These are phyloP conservation scores for Umbelopsis isabellina DNA, from an alignment of 192 early-diverging fungal species.

Conservation along the genomic window DNA sequence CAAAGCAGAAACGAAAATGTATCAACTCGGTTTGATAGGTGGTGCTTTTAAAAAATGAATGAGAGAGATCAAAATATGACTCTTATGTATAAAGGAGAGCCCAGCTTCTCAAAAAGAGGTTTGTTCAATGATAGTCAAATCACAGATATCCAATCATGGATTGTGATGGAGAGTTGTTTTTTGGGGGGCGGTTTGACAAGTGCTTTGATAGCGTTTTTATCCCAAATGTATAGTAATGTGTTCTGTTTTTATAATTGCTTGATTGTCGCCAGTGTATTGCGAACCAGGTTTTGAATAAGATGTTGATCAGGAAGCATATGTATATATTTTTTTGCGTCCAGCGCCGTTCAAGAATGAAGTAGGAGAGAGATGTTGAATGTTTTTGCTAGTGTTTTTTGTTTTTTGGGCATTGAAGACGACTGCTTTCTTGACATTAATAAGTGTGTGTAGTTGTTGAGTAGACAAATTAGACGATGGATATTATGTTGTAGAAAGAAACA, in stretches of 20 bases:
- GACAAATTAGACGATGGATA: no score
- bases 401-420: neutral
- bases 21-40: no score
- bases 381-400: neutral
- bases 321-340: slow-evolving; percentile 1
- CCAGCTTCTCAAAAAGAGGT: neutral
- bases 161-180: neutral
- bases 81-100: neutral
- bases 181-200: neutral
- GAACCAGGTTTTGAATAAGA: no score
- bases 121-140: neutral
- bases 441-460: no score
- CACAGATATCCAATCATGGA: neutral
- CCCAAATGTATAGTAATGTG: neutral
- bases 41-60: neutral
- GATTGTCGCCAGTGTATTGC: neutral
- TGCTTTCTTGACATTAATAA: neutral
- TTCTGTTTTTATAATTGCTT: slow-evolving; percentile 1
- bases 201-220: neutral
- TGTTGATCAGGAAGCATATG: no score
- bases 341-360: neutral
- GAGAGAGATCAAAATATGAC: neutral
- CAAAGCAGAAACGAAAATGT: no score
- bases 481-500: no score
- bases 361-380: neutral